Conservation (phyloP, 2,329 filamentous ascomycete genomes). For the Cladophialophora exuberans region DNA sequence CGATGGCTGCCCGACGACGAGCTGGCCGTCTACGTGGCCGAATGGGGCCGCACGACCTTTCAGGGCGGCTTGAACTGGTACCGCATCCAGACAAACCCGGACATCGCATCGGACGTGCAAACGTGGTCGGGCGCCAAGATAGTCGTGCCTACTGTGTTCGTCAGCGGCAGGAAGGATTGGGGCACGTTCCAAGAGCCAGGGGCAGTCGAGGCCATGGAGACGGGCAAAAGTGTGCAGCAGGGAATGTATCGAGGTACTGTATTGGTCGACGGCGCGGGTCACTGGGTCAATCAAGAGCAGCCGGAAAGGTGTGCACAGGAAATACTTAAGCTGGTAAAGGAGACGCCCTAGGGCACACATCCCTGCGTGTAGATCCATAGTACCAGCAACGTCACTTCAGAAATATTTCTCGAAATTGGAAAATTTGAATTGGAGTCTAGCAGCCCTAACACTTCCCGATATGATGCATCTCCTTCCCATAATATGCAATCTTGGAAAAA, state of each 20-base stretch:
- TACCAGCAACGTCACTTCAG: too few relatives aligned
- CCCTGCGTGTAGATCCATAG: neutral
- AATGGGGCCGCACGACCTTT: slow-evolving; percentile 66
- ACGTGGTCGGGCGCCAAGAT: slow-evolving; percentile 65
- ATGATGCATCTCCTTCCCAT: slow-evolving; percentile 14
- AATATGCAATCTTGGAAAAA: slow-evolving; percentile 5
- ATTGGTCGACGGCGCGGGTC: slow-evolving; percentile 64
- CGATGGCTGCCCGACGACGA: slow-evolving; percentile 63
- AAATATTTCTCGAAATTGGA: too few relatives aligned
- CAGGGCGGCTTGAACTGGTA: slow-evolving; percentile 72
- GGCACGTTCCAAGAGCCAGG: slow-evolving; percentile 70
- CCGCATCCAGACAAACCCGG: slow-evolving; percentile 59
- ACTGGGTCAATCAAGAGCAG: slow-evolving; percentile 72
- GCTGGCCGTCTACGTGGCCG: slow-evolving; percentile 61
- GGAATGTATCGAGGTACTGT: slow-evolving; percentile 56
- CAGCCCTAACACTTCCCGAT: slow-evolving; percentile 9
- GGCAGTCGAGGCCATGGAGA: slow-evolving; percentile 60
- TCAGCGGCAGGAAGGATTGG: slow-evolving; percentile 68
- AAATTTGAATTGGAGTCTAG: too few relatives aligned
- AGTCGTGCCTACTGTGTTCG: slow-evolving; percentile 63
- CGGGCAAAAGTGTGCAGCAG: slow-evolving; percentile 58
- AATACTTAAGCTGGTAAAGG: slow-evolving; percentile 49
- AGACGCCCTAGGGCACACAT: neutral
- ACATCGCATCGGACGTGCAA: slow-evolving; percentile 55
- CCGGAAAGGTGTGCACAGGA: slow-evolving; percentile 57